phyloP scores from a whole-genome alignment of 331 rosid species.

The Malus hybrid region DNA sequence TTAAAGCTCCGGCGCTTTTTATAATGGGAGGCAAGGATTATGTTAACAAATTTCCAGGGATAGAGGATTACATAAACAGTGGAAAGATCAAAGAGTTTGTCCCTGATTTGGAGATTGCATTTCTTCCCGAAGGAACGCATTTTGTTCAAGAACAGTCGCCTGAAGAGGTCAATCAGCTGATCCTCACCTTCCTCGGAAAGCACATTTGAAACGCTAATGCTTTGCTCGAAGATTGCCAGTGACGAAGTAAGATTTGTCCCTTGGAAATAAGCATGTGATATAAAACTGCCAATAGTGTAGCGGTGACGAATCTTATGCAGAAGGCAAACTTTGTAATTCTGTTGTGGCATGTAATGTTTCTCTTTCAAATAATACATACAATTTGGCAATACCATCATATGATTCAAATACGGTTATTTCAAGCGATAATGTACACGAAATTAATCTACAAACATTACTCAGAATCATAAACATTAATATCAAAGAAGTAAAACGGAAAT shows the following conservation, averaged over 20 bases:
- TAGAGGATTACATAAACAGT: conserved; percentile 48
- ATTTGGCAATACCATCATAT: not conserved
- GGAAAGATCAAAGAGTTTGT: conserved; percentile 50
- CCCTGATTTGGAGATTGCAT: conserved; percentile 50
- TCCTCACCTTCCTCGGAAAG: conserved; percentile 44
- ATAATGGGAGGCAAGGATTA: conserved; percentile 70
- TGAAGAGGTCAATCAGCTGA: conserved; percentile 43
- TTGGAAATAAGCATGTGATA: not conserved
- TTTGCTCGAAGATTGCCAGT: not conserved
- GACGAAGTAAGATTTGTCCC: too few relatives aligned
- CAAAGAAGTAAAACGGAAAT: too few relatives aligned
- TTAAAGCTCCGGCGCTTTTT: conserved; percentile 43
- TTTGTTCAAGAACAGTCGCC: conserved; percentile 88
- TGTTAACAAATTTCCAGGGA: conserved; percentile 49
- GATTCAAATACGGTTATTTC: too few relatives aligned
- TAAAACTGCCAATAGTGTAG: not conserved
- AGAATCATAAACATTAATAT: too few relatives aligned
- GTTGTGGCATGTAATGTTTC: not conserved
- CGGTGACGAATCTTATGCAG: not conserved
- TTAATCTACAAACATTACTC: too few relatives aligned
- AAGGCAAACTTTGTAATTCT: not conserved
- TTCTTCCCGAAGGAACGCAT: conserved; percentile 77
- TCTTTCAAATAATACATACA: not conserved
- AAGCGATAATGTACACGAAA: too few relatives aligned
- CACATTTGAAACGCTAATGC: conserved; percentile 22